These are phyloP conservation scores for Volvox africanus DNA, from an alignment of 139 green algal species.

Conservation along the genomic window DNA sequence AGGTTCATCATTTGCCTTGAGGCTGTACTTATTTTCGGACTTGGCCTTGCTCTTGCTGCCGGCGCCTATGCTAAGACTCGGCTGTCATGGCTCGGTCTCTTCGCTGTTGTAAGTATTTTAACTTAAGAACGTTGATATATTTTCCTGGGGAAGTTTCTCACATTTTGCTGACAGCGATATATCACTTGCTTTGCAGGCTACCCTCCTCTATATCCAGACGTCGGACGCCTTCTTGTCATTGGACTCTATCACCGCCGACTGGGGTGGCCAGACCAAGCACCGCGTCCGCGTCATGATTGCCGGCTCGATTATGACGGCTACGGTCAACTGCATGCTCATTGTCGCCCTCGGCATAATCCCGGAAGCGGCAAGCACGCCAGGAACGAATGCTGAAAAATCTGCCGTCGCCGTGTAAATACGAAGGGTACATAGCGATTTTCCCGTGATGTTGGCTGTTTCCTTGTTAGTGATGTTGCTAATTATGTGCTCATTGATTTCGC, in stretches of 20 bases:
- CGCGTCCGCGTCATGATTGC: constrained; percentile 41
- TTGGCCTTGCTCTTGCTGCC: neutral
- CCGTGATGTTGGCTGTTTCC: neutral
- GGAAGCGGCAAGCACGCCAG: neutral
- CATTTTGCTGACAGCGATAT: neutral
- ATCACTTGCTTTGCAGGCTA: constrained; percentile 24
- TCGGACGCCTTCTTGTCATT: constrained; percentile 32
- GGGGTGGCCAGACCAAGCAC: neutral
- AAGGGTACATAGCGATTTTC: neutral
- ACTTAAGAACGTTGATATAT: neutral
- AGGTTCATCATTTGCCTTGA: constrained; percentile 46
- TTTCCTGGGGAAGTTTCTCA: neutral
- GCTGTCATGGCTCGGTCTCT: constrained; percentile 10
- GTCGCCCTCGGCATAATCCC: constrained; percentile 34
- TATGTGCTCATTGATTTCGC: neutral
- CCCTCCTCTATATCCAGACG: constrained; percentile 49
- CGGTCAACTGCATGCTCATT: constrained; percentile 42
- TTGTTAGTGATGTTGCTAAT: neutral
- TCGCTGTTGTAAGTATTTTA: constrained; percentile 14
- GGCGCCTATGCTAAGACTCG: constrained; percentile 32
- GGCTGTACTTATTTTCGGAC: neutral
- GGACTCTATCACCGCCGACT: neutral
- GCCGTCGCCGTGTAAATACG: neutral
- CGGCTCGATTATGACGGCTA: constrained; percentile 45
- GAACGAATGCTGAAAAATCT: neutral